These are phyloP conservation scores for Colletotrichum cordylinicola DNA, from an alignment of 2,329 filamentous ascomycete species.

Conservation along the genomic window DNA sequence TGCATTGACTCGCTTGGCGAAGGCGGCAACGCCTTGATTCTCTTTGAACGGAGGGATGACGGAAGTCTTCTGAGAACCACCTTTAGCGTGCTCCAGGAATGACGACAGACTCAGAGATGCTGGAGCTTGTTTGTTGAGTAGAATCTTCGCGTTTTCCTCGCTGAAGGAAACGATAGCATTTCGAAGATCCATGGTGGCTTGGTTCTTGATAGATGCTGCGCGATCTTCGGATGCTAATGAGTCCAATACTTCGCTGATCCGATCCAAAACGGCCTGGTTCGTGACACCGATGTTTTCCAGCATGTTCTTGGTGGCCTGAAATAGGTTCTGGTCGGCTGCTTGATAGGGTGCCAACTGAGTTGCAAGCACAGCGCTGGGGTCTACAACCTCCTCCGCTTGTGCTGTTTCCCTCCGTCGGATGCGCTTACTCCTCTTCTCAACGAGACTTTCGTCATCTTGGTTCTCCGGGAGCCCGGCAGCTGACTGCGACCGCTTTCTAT, in stretches of 20 bases:
- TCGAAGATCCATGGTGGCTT: slow-evolving; percentile 55
- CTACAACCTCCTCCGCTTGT: slow-evolving; percentile 54
- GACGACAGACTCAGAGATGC: slow-evolving; percentile 61
- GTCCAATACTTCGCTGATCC: slow-evolving; percentile 56
- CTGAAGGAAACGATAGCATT: slow-evolving; percentile 54
- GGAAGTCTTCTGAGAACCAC: slow-evolving; percentile 54
- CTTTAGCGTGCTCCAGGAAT: slow-evolving; percentile 69
- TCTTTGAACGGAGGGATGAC: slow-evolving; percentile 58
- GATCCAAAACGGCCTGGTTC: slow-evolving; percentile 50
- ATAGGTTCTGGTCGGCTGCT: slow-evolving; percentile 61
- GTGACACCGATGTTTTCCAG: slow-evolving; percentile 61
- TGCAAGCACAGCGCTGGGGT: slow-evolving; percentile 57
- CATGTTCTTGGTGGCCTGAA: slow-evolving; percentile 60
- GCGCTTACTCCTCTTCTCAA: slow-evolving; percentile 70
- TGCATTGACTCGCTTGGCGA: slow-evolving; percentile 54
- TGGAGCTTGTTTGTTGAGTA: slow-evolving; percentile 59
- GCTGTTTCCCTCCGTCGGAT: slow-evolving; percentile 66
- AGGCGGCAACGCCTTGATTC: slow-evolving; percentile 54
- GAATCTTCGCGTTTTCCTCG: slow-evolving; percentile 57
- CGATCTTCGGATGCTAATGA: slow-evolving; percentile 58
- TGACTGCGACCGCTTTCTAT: slow-evolving; percentile 68
- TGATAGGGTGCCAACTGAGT: slow-evolving; percentile 63
- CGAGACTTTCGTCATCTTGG: slow-evolving; percentile 60
- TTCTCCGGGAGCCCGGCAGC: slow-evolving; percentile 62
- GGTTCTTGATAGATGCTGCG: slow-evolving; percentile 50